phyloP scores from a whole-genome alignment of 768 basidiomycete genomes.

The Harrya chromipes region DNA sequence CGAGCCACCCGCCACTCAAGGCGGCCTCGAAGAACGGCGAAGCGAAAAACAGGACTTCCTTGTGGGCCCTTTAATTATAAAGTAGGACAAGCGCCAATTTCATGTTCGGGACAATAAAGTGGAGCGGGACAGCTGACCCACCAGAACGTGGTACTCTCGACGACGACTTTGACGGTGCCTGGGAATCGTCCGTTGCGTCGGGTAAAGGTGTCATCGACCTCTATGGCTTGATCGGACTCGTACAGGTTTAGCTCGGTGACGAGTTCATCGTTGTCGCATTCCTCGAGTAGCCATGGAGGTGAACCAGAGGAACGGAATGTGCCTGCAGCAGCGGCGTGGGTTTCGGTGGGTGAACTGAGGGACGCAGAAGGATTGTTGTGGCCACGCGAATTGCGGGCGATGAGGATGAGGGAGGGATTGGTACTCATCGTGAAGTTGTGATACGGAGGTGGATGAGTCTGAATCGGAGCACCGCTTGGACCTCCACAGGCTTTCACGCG shows the following conservation, averaged over 20 bases:
- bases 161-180: constrained; percentile 88
- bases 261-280: constrained; percentile 66
- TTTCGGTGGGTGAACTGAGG: constrained; percentile 82
- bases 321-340: constrained; percentile 82
- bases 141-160: constrained; percentile 90
- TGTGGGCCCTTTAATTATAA: constrained; percentile 66
- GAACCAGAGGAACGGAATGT: constrained; percentile 80
- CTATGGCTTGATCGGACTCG: constrained; percentile 68
- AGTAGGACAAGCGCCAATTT: constrained; percentile 3
- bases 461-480: background rate
- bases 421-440: constrained; percentile 17
- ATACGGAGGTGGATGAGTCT: background rate
- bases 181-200: constrained; percentile 58
- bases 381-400: constrained; percentile 80
- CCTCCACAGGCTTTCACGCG: background rate
- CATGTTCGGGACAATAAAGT: background rate
- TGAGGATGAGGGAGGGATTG: constrained; percentile 85
- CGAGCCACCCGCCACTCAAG: constrained; percentile 88
- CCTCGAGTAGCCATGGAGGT: constrained; percentile 77
- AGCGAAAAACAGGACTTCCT: constrained; percentile 86
- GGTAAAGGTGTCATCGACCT: constrained; percentile 78
- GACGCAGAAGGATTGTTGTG: constrained; percentile 73
- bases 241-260: constrained; percentile 67
- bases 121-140: constrained; percentile 36
- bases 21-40: constrained; percentile 96